Evolutionary conservation across 176 grass and related monocot species (phyloP).

Genomic region (Oropetium thomaeum): DNA sequence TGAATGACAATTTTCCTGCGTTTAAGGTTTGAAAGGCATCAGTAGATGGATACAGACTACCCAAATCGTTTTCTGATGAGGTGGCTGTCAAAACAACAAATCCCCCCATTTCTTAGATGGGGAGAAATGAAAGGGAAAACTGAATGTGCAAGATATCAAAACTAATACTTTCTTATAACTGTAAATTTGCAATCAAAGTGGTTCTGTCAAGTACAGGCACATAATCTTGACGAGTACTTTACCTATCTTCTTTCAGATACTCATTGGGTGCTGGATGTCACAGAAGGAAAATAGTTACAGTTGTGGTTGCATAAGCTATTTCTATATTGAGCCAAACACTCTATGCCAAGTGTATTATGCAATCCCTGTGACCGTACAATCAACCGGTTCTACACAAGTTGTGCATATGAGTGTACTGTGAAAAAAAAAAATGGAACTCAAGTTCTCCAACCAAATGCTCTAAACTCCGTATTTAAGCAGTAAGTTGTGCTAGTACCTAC

Average conservation of each 20-base stretch:
- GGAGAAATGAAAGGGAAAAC: neutral
- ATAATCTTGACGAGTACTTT: neutral
- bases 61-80: slow-evolving; percentile 14
- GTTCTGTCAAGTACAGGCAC: neutral
- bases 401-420: neutral
- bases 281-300: neutral
- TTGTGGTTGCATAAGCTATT: neutral
- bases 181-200: slow-evolving; percentile 17
- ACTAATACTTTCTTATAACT: neutral
- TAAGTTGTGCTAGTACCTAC: no score
- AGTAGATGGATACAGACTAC: slow-evolving; percentile 16
- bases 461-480: neutral
- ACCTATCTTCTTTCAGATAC: slow-evolving; percentile 2
- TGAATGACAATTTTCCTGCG: slow-evolving; percentile 60
- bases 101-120: neutral
- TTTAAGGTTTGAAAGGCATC: neutral
- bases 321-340: neutral
- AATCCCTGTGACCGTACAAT: neutral
- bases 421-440: slow-evolving; percentile 4
- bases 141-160: neutral
- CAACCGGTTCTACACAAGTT: neutral
- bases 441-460: neutral
- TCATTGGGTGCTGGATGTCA: neutral
- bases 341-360: neutral
- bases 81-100: neutral